Base-by-base conservation (phyloP, 179 eudicot genomes). In the Dionaea muscipula region DNA sequence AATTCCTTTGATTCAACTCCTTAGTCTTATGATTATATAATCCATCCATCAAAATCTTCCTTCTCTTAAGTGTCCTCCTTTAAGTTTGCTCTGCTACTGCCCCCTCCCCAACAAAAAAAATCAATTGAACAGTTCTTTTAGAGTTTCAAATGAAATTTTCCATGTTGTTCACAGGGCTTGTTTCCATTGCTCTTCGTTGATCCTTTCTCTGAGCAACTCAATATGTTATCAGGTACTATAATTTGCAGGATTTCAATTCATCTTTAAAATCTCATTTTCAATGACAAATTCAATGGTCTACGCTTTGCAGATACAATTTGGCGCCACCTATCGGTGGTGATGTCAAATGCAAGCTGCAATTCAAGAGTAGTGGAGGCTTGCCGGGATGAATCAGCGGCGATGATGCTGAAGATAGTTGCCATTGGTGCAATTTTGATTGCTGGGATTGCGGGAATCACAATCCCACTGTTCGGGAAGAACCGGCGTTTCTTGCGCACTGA, bases 381-480 rank as follows among this genome's bases (percentile, higher is more conserved):
- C 54, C 75, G 77, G 1, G 76, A 79, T 20, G 77, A 75, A n/a
- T 45, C 78, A 2, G 50, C 56, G 0, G 85, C 85, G 35, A 63
- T 82, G 47, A 23, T 55, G 37, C 79, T 82, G 31, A 82, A 82
- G 37, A 57, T 79, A 51, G 72, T 68, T 25, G 85, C 85, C 1
- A 82, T 82, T 22, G 79, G 51, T 0, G 51, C 72, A 31, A 82
- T 82, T 55, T 79, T 82, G 31, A 12, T 64, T 0, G 70, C 82
- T 0, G 83, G 90, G 6, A 59, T 77, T 1, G 56, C 61, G 22
- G 90, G 90, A 18, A 69, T 82, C 10, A 58, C 79, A 16, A 67
- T 76, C 4, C 90, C 90, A 20, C 62, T 82, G 18, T 53, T 82
- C 11, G 90, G 90, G 21, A 77, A 68, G 71, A 70, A 68, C 18